phyloP scores from a whole-genome alignment of 2,329 filamentous ascomycete genomes.

The Arthroderma sp. region DNA sequence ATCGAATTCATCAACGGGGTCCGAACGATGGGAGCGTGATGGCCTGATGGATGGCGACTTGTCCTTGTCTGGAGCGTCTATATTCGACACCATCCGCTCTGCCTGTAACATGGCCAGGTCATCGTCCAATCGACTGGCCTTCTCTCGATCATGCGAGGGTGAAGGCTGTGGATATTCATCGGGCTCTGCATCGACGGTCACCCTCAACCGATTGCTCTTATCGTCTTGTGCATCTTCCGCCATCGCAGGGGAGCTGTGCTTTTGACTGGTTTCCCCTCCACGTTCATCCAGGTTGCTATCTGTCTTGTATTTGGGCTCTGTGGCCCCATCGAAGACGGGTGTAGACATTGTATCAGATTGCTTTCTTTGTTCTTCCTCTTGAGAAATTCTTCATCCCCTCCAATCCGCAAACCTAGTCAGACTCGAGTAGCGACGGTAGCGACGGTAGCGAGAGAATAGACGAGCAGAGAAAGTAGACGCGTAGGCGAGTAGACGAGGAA shows the following conservation, averaged over 20 bases:
- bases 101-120: constrained; percentile 54
- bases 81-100: constrained; percentile 41
- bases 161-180: constrained; percentile 25
- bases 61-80: constrained; percentile 22
- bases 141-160: constrained; percentile 47
- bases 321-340: constrained; percentile 14
- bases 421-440: not conserved
- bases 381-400: constrained; percentile 24
- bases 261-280: not conserved
- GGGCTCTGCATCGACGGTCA: not conserved
- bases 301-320: constrained; percentile 7
- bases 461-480: not conserved
- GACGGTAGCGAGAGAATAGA: not conserved
- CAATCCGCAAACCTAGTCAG: constrained; percentile 4
- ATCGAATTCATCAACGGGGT: constrained; percentile 55
- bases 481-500: not conserved
- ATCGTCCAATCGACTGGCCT: constrained; percentile 51
- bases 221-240: constrained; percentile 3
- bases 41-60: constrained; percentile 38
- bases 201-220: not conserved
- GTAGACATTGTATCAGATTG: constrained; percentile 18
- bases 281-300: not conserved
- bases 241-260: not conserved
- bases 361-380: constrained; percentile 15
- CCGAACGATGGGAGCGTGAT: constrained; percentile 42